Base-by-base conservation (phyloP, 768 basidiomycete genomes). In the Termitomyces sp. region DNA sequence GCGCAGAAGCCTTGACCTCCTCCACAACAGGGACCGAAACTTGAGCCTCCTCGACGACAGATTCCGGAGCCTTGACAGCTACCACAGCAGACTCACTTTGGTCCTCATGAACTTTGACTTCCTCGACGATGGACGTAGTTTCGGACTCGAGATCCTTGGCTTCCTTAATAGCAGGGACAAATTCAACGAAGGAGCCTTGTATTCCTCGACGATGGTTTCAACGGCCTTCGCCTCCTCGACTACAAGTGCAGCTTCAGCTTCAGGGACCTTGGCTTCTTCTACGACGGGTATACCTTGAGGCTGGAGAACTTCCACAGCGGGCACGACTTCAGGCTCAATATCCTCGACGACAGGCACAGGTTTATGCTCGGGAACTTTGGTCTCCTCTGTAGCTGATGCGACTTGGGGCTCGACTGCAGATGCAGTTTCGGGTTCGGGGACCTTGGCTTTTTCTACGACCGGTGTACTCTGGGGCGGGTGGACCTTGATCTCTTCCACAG, bases 381-480 rank as follows among this genome's bases (percentile, higher is more conserved):
- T 41, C 8, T 52, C 60, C 29, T 48, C 33, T 41, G 55, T n/a
- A n/a, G 52, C 44, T n/a, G n/a, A n/a, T n/a, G n/a, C n/a, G n/a
- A n/a, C n/a, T n/a, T n/a, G n/a, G n/a, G n/a, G n/a, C n/a, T n/a
- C n/a, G n/a, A n/a, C n/a, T n/a, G n/a, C n/a, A n/a, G n/a, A n/a
- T n/a, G n/a, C n/a, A n/a, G n/a, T n/a, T n/a, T n/a, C n/a, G n/a
- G n/a, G n/a, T n/a, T n/a, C n/a, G n/a, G n/a, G n/a, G n/a, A n/a
- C n/a, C n/a, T n/a, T n/a, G n/a, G n/a, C n/a, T n/a, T n/a, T n/a
- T n/a, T n/a, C n/a, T n/a, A n/a, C n/a, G n/a, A n/a, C n/a, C n/a
- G n/a, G n/a, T n/a, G n/a, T n/a, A n/a, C n/a, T n/a, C n/a, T n/a
- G n/a, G n/a, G n/a, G n/a, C n/a, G n/a, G n/a, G n/a, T n/a, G n/a